phyloP scores from a whole-genome alignment of 140 eudicot genomes.

The Senecio squalidus region DNA sequence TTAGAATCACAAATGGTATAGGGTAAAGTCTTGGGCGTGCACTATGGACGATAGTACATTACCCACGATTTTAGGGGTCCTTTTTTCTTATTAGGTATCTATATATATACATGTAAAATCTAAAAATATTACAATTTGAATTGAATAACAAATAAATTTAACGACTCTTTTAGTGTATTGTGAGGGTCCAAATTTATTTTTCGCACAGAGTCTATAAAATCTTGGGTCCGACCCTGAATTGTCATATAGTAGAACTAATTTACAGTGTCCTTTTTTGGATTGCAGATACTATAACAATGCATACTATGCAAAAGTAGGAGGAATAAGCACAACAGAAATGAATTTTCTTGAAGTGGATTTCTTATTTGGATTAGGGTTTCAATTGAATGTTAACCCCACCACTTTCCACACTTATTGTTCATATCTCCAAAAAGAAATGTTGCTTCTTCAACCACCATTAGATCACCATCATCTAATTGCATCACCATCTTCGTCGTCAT shows the following conservation, averaged over 20 bases:
- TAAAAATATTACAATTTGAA: too few relatives aligned
- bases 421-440: constrained; percentile 46
- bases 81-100: too few relatives aligned
- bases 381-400: constrained; percentile 69
- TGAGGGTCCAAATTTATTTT: too few relatives aligned
- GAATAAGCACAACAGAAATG: constrained; percentile 53
- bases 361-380: constrained; percentile 80
- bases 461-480: constrained; percentile 24
- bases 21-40: too few relatives aligned
- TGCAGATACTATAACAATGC: constrained; percentile 57
- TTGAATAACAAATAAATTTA: too few relatives aligned
- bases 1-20: too few relatives aligned
- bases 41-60: too few relatives aligned
- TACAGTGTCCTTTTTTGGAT: not conserved
- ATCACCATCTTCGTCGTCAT: constrained; percentile 17
- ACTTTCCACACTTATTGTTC: constrained; percentile 44
- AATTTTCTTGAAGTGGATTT: constrained; percentile 64
- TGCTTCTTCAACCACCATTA: constrained; percentile 48
- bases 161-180: too few relatives aligned
- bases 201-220: too few relatives aligned
- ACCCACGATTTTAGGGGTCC: too few relatives aligned
- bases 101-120: too few relatives aligned
- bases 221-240: too few relatives aligned
- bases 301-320: constrained; percentile 60
- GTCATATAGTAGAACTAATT: not conserved